Evolutionary conservation across 768 basidiomycete genomes (phyloP), one percentile per base, ranked within the genome.

Genomic region (Boletus coccyginus): DNA sequence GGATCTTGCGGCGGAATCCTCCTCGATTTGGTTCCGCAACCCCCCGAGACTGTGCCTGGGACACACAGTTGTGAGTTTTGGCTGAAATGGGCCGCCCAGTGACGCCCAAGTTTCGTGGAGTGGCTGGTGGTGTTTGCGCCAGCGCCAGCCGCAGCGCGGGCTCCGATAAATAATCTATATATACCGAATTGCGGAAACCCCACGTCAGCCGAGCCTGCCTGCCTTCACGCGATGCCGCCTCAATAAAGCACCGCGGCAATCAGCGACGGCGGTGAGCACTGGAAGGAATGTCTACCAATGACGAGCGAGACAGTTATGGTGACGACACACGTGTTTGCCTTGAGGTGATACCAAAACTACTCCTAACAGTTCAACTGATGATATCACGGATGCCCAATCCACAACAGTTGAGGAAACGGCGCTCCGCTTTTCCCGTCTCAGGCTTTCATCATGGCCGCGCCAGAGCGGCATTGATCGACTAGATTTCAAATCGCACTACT

Each of bases 401-500:
- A 19, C 33, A 46, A 31, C 33, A 32, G 11, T 27, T 8, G 19
- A 42, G 46, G 39, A 50, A 42, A 44, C 65, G 69, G 68, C 56
- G 48, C 58, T 64, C 68, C 35, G 35, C 35, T 6, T 36, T 36
- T 36, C 35, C 35, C 35, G 6, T 36, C 35, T 14, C 14, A 36
- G 35, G 6, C 35, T 36, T 36, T 21, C 1, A 21, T 21, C 35
- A 16, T 14, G 14, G 35, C 16, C 14, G 14, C 35, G 9, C 39
- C n/a, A 40, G 39, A 5, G 5, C 39, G 39, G 39, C n/a, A 19
- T 9, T 40, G 39, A 40, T 40, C 39, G 33, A 58, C 65, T 7
- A 51, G 12, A 51, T 68, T 66, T 57, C 57, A 70, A 68, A 68
- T 66, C 46, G 8, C 36, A 17, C 56, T 32, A 60, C 56, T 56